Evolutionary conservation across 352 stramenopile genomes (phyloP).

Genomic region (Globisporangium uncinulatum): DNA sequence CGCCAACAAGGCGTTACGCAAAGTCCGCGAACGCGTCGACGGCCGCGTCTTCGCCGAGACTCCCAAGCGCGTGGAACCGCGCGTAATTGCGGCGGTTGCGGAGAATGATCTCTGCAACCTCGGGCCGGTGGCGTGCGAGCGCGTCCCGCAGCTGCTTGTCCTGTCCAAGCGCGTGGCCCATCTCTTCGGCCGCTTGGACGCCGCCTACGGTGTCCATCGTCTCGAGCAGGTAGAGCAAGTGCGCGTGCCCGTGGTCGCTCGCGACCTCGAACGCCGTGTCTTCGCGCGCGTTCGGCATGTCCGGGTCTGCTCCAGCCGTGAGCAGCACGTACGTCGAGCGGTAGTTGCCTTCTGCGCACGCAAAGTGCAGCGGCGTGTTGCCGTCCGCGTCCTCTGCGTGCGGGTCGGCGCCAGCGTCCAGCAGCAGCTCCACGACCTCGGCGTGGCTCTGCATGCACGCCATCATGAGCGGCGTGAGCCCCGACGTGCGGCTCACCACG

Average conservation of each 20-base stretch:
- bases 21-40: constrained; percentile 42
- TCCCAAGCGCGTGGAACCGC: constrained; percentile 48
- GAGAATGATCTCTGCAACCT: constrained; percentile 68
- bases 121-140: constrained; percentile 53
- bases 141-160: constrained; percentile 56
- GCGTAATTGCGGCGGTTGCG: constrained; percentile 80
- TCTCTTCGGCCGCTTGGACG: constrained; percentile 44
- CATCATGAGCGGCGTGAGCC: constrained; percentile 70
- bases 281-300: constrained; percentile 79
- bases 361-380: constrained; percentile 80
- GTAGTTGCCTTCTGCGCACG: constrained; percentile 69
- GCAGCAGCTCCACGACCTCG: constrained; percentile 60
- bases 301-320: constrained; percentile 74
- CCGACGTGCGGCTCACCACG: constrained; percentile 25
- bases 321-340: constrained; percentile 71
- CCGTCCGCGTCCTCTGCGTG: constrained; percentile 71
- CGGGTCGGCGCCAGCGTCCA: constrained; percentile 68
- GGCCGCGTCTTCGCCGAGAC: constrained; percentile 46
- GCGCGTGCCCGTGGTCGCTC: constrained; percentile 50
- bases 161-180: constrained; percentile 59
- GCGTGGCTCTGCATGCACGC: constrained; percentile 47
- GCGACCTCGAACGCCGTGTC: constrained; percentile 80
- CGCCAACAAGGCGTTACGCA: not conserved
- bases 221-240: constrained; percentile 75
- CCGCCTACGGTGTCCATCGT: constrained; percentile 63